Base-by-base conservation (phyloP, 78 protist species). In the Dictyostelium capitatum region DNA sequence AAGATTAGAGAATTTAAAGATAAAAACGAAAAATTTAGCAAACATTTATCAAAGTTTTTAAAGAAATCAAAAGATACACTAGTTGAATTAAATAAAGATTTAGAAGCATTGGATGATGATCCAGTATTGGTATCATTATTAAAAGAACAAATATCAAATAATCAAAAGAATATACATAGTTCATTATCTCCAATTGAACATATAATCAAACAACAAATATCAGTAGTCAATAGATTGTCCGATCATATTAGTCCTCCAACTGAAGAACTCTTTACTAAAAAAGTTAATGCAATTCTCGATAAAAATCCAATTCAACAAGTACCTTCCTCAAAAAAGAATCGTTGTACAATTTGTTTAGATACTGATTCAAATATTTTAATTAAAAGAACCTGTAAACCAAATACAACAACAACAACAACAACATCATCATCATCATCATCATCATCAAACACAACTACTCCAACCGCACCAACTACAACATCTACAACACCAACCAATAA, bases 241-340 rank as follows among this genome's bases (percentile, higher is more conserved):
- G 83, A 85, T 19, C 80, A 85, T 75, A 19, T 85, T 15, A n/a
- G 51, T 48, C 92, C 92, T 15, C 92, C 92, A 10, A 85, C 92
- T 10, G 92, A 85, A 57, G 92, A 85, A 17, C 73, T 74, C 10
- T 85, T 85, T 75, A 75, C 77, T 28, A 32, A 54, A 11, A 30
- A 56, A 7, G 83, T 51, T 3, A 46, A 57, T 3, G 83, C 74
- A 7, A 30, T 53, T 10, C 57, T 83, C 5, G 62, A 20, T 4
- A 85, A 74, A 53, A 47, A 53, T 25, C 10, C 9, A 15, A 51
- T 20, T 4, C 82, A 85, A 47, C 77, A 73, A 30, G 32, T 75
- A 12, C 83, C 92, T 17, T 14, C 4, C 10, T 23, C 37, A 28
- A 32, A 37, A 17, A 72, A 75, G 48, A 56, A 56, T 32, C 54